Base-by-base conservation (phyloP, 1,284 basidiomycete genomes). In the Vanrija humicola region DNA sequence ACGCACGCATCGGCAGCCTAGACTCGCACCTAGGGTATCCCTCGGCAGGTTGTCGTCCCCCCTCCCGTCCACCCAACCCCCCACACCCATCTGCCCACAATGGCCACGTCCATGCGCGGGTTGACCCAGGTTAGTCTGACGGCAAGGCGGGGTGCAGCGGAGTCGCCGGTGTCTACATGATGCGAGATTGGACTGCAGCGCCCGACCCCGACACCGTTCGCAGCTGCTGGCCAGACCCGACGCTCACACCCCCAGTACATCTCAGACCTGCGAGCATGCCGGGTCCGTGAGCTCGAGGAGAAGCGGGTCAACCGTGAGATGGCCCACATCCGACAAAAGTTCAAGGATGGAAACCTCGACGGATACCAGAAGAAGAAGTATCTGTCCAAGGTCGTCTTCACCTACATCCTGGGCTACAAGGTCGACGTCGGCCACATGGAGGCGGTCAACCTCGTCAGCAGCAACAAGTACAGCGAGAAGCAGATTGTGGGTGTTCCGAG, bases 371-470 rank as follows among this genome's bases (percentile, higher is more conserved):
- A 95, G 83, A 98, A 98, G 80, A 98, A 98, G 87, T 96, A 80
- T 74, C 84, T 81, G 42, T 65, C 79, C 57, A 98, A 99, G 80
- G 95, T 99, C 67, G 88, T 98, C 60, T 99, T 98, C 80, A 98
- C 96, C 18, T 98, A 97, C 71, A 98, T 99, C 64, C 82, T 98
- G 57, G 96, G 96, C 34, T 98, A 98, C 80, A 94, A 94, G 77
- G 94, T 98, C 66, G 96, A 99, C 72, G 85, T 98, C 38, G 96
- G 96, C 6, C 95, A 98, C 75, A 96, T 98, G 93, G 95, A 98
- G 72, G 95, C 69, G 14, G 90, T 98, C 66, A 97, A 98, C 76
- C 83, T 99, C 64, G 97, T 99, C 66, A 89, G 94, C 39, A 94
- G 90, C 71, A 79, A 84, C 45, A 98, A 96, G 72, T 98, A 98